These are phyloP conservation scores for Leptodermis oblonga DNA, from an alignment of 257 asterid species.

Conservation along the genomic window DNA sequence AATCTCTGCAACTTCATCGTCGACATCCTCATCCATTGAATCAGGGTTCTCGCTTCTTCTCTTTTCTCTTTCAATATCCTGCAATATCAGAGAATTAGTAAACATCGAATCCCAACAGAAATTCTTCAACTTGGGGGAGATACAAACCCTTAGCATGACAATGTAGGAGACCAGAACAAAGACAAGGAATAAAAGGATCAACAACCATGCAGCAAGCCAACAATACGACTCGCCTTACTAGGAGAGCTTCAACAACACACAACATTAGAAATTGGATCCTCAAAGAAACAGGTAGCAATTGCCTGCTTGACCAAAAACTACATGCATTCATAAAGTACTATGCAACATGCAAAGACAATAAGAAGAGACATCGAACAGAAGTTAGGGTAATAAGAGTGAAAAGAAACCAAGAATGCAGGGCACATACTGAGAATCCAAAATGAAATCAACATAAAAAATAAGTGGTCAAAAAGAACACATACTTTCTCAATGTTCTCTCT, in stretches of 20 bases:
- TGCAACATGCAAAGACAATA: background rate
- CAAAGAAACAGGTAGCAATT: background rate
- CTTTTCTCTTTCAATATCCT: slow-evolving; percentile 57
- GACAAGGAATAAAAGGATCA: background rate
- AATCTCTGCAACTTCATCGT: slow-evolving; percentile 52
- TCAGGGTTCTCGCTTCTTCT: slow-evolving; percentile 39
- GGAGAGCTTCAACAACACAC: background rate
- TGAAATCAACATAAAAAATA: background rate
- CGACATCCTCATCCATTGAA: slow-evolving; percentile 52
- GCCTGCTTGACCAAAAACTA: background rate
- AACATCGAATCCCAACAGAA: background rate
- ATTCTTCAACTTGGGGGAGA: background rate
- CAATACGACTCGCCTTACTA: background rate
- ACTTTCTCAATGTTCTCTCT: slow-evolving; percentile 59
- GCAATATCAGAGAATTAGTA: slow-evolving; percentile 9
- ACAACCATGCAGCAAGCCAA: background rate
- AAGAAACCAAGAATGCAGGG: background rate
- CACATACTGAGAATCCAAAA: background rate
- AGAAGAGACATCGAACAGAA: background rate
- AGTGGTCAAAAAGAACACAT: slow-evolving; percentile 1
- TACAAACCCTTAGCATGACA: background rate
- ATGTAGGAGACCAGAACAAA: background rate
- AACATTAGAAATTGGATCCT: background rate
- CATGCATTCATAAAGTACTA: background rate
- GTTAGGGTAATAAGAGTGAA: background rate